phyloP scores from a whole-genome alignment of 495 filamentous ascomycete species.

The Trichoderma reesei region DNA sequence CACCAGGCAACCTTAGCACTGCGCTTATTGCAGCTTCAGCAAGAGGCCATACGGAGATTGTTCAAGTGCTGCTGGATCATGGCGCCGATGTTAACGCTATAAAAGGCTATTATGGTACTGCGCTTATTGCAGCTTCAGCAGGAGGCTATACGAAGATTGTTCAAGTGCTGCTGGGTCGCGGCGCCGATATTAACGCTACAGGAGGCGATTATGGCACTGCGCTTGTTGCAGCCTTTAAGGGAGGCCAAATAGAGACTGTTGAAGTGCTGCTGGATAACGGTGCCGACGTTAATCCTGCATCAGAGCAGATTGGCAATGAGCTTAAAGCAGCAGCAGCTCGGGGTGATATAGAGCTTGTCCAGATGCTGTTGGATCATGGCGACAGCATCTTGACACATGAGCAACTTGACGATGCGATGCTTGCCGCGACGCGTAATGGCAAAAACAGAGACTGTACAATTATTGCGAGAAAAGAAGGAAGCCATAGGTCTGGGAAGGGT shows the following conservation, averaged over 20 bases:
- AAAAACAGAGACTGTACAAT: no score
- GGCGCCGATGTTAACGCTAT: slow-evolving; percentile 18
- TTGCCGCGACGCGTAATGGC: no score
- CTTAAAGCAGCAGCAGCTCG: no score
- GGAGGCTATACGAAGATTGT: slow-evolving; percentile 17
- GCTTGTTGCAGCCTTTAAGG: slow-evolving; percentile 19
- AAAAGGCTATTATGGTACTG: background rate
- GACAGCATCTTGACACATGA: no score
- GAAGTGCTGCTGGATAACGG: slow-evolving; percentile 20
- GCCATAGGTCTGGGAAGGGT: no score
- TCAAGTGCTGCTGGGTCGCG: slow-evolving; percentile 15
- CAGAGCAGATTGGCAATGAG: no score
- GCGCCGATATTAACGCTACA: slow-evolving; percentile 18
- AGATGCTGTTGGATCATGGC: no score
- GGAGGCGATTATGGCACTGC: slow-evolving; percentile 12
- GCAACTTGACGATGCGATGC: no score
- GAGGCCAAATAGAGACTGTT: slow-evolving; percentile 13
- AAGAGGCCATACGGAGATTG: slow-evolving; percentile 15
- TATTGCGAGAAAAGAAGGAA: no score
- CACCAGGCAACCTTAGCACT: background rate
- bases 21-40: slow-evolving; percentile 13
- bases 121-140: slow-evolving; percentile 13
- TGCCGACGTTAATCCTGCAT: background rate
- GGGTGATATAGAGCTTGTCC: no score
- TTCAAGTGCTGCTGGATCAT: slow-evolving; percentile 17